Percentiles rank a stretch among this genome's conserved stretches.
Evolutionary conservation across 2,329 filamentous ascomycete species (phyloP).

Genomic region (Zymoseptoria tritici): DNA sequence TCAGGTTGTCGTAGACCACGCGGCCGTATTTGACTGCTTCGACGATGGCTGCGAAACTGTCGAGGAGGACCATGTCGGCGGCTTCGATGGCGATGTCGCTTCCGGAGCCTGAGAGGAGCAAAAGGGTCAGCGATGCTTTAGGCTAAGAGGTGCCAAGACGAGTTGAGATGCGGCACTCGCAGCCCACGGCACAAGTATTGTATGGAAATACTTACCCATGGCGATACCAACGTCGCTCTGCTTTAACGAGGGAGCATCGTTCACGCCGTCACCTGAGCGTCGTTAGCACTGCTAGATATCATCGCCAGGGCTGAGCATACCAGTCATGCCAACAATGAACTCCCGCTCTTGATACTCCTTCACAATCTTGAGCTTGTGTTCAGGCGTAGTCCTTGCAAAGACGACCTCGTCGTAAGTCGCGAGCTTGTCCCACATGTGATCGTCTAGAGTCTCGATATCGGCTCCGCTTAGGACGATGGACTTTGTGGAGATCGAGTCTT

Average conservation of each 20-base stretch:
- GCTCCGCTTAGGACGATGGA: constrained; percentile 56
- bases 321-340: constrained; percentile 49
- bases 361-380: constrained; percentile 75
- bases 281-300: not conserved
- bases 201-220: constrained; percentile 14
- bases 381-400: constrained; percentile 67
- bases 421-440: constrained; percentile 62
- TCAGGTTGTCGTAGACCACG: constrained; percentile 72
- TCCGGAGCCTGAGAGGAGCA: constrained; percentile 44
- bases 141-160: no score
- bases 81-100: constrained; percentile 57
- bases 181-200: not conserved
- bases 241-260: constrained; percentile 47
- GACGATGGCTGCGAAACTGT: constrained; percentile 64
- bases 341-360: constrained; percentile 59
- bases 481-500: constrained; percentile 4
- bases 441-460: constrained; percentile 58
- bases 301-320: constrained; percentile 10
- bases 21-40: constrained; percentile 65
- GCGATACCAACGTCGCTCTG: not conserved
- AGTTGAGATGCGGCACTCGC: not conserved
- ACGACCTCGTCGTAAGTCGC: constrained; percentile 63
- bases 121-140: not conserved
- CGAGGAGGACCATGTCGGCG: constrained; percentile 56
- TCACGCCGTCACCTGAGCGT: constrained; percentile 35